These are phyloP conservation scores for Amanita exitialis DNA, from an alignment of 768 basidiomycete genomes.

Conservation along the genomic window DNA sequence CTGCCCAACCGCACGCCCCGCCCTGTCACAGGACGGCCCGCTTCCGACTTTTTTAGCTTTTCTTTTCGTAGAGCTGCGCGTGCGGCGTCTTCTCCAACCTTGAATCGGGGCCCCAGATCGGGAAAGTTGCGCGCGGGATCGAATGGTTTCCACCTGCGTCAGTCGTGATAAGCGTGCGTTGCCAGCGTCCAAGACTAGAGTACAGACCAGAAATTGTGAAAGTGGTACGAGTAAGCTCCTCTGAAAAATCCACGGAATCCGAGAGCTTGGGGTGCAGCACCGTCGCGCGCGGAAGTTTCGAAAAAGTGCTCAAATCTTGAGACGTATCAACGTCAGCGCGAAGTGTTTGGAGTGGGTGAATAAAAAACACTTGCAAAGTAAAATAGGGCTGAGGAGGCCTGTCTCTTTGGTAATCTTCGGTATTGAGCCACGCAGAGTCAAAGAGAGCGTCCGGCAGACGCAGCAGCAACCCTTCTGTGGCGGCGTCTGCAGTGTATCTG, in stretches of 20 bases:
- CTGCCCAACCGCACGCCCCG: neutral
- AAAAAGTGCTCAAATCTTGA: conserved; percentile 77
- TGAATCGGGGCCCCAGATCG: conserved; percentile 76
- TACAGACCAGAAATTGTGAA: conserved; percentile 83
- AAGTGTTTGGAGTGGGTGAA: neutral
- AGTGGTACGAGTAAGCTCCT: conserved; percentile 90
- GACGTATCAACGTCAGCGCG: neutral
- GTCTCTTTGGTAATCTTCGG: conserved; percentile 82
- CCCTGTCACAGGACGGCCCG: neutral
- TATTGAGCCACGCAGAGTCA: conserved; percentile 91
- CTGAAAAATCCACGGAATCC: conserved; percentile 91
- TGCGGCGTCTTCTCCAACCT: conserved; percentile 59
- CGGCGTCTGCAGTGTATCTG: conserved; percentile 75
- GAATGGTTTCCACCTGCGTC: conserved; percentile 84
- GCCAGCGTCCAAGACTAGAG: neutral
- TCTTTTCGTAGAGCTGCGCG: conserved; percentile 27
- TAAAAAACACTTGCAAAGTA: conserved; percentile 44
- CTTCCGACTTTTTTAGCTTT: conserved; percentile 1
- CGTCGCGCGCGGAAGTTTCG: conserved; percentile 55
- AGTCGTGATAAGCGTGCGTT: neutral
- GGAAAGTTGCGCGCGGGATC: conserved; percentile 85
- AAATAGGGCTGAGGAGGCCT: conserved; percentile 92
- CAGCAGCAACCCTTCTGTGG: conserved; percentile 65
- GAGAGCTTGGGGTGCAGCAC: conserved; percentile 72
- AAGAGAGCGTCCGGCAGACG: conserved; percentile 87